Evolutionary conservation across 1,139 yeast genomes (phyloP), one percentile per base, ranked within the genome.

Genomic region (Suhomyces bribrorum): DNA sequence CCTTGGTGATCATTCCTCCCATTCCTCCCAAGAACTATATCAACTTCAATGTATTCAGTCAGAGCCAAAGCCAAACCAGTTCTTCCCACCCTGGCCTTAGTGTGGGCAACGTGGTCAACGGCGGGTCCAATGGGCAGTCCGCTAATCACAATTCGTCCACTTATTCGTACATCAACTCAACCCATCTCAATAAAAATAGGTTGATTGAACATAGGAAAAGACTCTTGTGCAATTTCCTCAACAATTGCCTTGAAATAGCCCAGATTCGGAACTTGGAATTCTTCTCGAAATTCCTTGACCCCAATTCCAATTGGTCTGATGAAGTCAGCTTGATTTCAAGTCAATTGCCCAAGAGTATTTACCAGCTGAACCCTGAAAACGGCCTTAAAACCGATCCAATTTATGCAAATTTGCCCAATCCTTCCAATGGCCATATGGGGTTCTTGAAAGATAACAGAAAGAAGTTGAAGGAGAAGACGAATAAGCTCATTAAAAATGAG

Each of bases 21-120:
- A 88, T 94, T 26, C 98, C 98, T 0, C 96, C 90, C 47, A 92
- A 92, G 61, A 96, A 92, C 44, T 72, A 70, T 47, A 54, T 68
- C 32, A 64, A 64, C 34, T 61, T 71, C 32, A 59, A 62, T 6
- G 52, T 65, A 31, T 55, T 71, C 36, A 69, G 67, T 43, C 32
- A 36, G 14, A 31, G 41, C n/a, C 28, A 18, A 2, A 30, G 40
- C 15, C 29, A 48, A 5, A 25, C 37, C 11, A 26, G 37, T 7
- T 27, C 40, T 15, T 29, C 45, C 9, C 38, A 36, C 18, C 27
- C 36, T 26, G 25, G 38, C 8, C 26, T 32, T 22, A 12, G 8
- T 28, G 32, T 34, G 2, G 30, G 40, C 8, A 32, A 38, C 23
- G 34, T 44, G 6, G 41, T 37, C 15, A 34, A 32, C 27, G 34